Evolutionary conservation across 805 yeast genomes (phyloP), one percentile per base, ranked within the genome.

Genomic region (Schwanniomyces occidentalis): DNA sequence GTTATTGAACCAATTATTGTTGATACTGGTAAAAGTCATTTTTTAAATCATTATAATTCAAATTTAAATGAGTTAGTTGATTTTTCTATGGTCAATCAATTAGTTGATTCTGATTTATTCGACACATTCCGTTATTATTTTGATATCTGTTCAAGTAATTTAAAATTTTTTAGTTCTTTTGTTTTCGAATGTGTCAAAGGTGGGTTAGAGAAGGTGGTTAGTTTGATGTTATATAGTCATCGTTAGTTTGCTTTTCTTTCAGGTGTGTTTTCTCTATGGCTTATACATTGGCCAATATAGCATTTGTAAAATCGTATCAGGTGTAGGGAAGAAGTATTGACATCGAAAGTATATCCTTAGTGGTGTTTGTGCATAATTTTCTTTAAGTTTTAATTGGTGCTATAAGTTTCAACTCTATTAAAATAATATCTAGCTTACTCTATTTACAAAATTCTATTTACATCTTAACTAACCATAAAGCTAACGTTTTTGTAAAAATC

Each of bases 401-500:
- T n/a, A 7, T 13, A 27, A 15, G 15, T n/a, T n/a, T n/a, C n/a
- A n/a, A n/a, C n/a, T n/a, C n/a, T n/a, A n/a, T n/a, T n/a, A n/a
- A n/a, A n/a, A n/a, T n/a, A n/a, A n/a, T n/a, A n/a, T n/a, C n/a
- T n/a, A n/a, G 26, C 9, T 23, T 23, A 8, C 13, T 15, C 15
- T 29, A 12, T 29, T 8, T 29, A 16, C 32, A 17, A n/a, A 24
- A 18, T 7, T 8, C 13, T 32, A n/a, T n/a, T n/a, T n/a, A n/a
- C n/a, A 8, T 14, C 6, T 49, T 42, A 71, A 36, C 75, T 71
- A 28, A 68, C 69, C 65, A 80, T 66, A 44, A 85, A 85, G 15
- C 84, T 77, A 4, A 86, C 93, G 51, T 87, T 87, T 22, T 71
- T 65, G 54, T 87, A 87, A 40, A 86, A 73, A 33, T 82, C 83